Percentiles rank a stretch among this genome's conserved stretches.
These are phyloP conservation scores for Solanum corneliomulleri DNA, from an alignment of 257 asterid genomes.

Conservation along the genomic window DNA sequence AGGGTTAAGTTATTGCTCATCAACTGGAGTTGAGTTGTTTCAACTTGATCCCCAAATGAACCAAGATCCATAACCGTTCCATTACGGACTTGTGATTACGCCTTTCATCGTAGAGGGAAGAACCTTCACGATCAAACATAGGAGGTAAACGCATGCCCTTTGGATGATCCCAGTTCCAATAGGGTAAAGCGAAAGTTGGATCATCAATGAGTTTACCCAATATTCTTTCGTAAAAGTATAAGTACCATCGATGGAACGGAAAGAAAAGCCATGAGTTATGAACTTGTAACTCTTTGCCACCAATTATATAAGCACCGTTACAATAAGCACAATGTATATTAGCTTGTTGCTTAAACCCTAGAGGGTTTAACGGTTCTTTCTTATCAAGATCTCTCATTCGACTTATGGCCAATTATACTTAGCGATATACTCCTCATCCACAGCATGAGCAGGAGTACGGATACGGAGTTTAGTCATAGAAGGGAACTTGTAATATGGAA, in stretches of 20 bases:
- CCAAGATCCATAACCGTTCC: neutral
- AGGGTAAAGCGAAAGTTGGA: conserved; percentile 2
- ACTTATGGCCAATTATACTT: conserved; percentile 3
- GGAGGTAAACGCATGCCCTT: conserved; percentile 9
- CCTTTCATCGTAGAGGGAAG: neutral
- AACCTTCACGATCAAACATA: neutral
- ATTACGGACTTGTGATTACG: neutral
- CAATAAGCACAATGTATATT: conserved; percentile 8
- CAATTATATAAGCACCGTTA: neutral
- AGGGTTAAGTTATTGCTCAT: neutral
- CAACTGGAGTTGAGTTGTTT: neutral
- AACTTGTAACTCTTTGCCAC: neutral
- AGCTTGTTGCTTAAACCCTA: conserved; percentile 1
- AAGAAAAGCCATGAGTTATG: neutral
- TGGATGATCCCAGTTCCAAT: neutral
- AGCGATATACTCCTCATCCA: neutral
- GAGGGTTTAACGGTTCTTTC: neutral
- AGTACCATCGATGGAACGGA: conserved; percentile 19
- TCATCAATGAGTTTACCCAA: neutral
- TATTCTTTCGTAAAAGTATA: conserved; percentile 9
- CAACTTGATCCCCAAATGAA: neutral
- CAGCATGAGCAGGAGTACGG: conserved; percentile 3
- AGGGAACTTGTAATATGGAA: neutral
- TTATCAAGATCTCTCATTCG: neutral
- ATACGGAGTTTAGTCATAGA: neutral